Evolutionary conservation across 129 eudicot genomes (phyloP).

Genomic region (Deinandra increscens): DNA sequence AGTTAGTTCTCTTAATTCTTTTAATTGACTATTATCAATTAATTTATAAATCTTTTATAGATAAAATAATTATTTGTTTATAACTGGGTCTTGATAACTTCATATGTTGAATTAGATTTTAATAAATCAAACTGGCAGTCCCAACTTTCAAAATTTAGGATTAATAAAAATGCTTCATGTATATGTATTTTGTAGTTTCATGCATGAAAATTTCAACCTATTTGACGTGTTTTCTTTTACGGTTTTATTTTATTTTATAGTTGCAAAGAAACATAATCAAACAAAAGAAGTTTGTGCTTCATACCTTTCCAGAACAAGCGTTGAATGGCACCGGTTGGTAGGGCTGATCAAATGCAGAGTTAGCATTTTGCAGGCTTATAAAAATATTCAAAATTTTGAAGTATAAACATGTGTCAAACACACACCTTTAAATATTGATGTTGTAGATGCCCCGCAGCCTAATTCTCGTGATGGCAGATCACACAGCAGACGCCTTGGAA

Average conservation of each 20-base stretch:
- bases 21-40: too few relatives aligned
- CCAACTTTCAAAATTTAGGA: not conserved
- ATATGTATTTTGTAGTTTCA: not conserved
- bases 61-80: too few relatives aligned
- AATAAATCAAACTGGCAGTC: too few relatives aligned
- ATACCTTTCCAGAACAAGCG: constrained; percentile 58
- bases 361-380: constrained; percentile 10
- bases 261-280: not conserved
- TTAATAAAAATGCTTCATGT: not conserved
- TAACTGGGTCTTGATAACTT: too few relatives aligned
- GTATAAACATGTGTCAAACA: not conserved
- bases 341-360: constrained; percentile 35
- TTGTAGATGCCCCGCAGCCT: constrained; percentile 52
- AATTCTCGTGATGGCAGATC: constrained; percentile 35
- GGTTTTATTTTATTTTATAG: not conserved
- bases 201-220: not conserved
- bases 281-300: constrained; percentile 5
- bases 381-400: constrained; percentile 2
- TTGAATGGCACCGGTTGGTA: constrained; percentile 32
- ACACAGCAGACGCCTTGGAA: constrained; percentile 47
- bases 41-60: too few relatives aligned
- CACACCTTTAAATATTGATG: constrained; percentile 56
- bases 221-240: too few relatives aligned
- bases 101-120: too few relatives aligned
- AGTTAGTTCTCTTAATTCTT: too few relatives aligned